phyloP scores from a whole-genome alignment of 345 rosid genomes.

The Pistacia integerrima region DNA sequence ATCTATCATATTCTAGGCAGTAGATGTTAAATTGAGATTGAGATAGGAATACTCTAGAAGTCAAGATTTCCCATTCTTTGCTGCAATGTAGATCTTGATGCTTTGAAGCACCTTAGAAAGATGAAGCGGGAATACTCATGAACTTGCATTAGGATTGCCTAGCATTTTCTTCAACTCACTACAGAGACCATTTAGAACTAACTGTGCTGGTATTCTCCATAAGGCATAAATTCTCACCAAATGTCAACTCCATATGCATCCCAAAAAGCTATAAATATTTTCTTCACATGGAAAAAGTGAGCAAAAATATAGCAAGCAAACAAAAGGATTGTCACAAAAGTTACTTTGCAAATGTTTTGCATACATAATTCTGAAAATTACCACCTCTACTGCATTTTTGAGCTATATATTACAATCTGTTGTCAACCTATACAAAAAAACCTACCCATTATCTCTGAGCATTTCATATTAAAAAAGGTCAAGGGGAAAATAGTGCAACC shows the following conservation, averaged over 20 bases:
- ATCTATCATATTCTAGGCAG: constrained; percentile 3
- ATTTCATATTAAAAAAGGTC: constrained; percentile 33
- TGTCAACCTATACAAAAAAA: constrained; percentile 61
- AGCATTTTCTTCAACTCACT: neutral
- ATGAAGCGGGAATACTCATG: neutral
- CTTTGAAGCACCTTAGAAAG: neutral
- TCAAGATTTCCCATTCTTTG: no score
- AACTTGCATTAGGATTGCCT: neutral
- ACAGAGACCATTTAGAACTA: no score
- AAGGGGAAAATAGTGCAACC: constrained; percentile 38
- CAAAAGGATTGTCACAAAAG: constrained; percentile 6
- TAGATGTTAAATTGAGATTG: neutral
- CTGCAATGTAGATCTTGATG: neutral
- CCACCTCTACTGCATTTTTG: constrained; percentile 20
- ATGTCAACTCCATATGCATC: neutral
- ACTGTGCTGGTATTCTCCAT: neutral
- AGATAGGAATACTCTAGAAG: neutral
- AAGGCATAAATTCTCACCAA: neutral
- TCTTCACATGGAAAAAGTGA: neutral
- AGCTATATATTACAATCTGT: constrained; percentile 48
- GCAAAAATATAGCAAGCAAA: neutral
- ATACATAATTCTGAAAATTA: constrained; percentile 33
- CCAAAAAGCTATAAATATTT: neutral
- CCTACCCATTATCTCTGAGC: constrained; percentile 40
- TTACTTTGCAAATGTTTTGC: constrained; percentile 23